Conservation (phyloP, 192 early-diverging fungal genomes). For the Ambispora gerdemannii region DNA sequence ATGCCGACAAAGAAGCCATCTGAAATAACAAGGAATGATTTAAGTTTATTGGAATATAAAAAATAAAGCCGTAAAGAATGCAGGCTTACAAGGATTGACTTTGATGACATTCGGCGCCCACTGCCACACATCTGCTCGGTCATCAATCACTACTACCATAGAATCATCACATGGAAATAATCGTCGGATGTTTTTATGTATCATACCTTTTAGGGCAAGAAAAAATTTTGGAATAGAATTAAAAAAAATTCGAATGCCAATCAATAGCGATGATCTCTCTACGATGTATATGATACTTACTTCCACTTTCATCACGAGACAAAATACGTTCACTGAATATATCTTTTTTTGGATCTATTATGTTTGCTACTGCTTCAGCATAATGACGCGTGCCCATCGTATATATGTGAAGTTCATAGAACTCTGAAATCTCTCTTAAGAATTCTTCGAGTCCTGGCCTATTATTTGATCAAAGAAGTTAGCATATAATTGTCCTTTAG, state of each 20-base stretch:
- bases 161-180: constrained; percentile 92
- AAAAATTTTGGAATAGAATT: too few species aligned
- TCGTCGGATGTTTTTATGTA: constrained; percentile 74
- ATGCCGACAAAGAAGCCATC: constrained; percentile 91
- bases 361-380: constrained; percentile 80
- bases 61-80: background rate
- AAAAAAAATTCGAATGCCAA: constrained; percentile 10
- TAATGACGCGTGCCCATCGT: constrained; percentile 97
- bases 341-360: constrained; percentile 77
- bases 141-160: constrained; percentile 96
- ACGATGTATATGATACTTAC: constrained; percentile 49
- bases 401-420: constrained; percentile 97
- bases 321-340: constrained; percentile 88
- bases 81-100: constrained; percentile 77
- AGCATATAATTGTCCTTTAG: background rate
- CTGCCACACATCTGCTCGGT: constrained; percentile 93
- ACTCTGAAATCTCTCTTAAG: constrained; percentile 56
- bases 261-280: too few species aligned
- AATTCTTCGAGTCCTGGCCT: constrained; percentile 83
- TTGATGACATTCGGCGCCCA: constrained; percentile 87
- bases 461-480: background rate
- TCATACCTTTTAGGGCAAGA: constrained; percentile 50
- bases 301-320: constrained; percentile 88
- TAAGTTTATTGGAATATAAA: background rate
- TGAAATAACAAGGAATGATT: constrained; percentile 34